Conservation (phyloP, 2,329 filamentous ascomycete species). For the Trematosphaeria pertusa region DNA sequence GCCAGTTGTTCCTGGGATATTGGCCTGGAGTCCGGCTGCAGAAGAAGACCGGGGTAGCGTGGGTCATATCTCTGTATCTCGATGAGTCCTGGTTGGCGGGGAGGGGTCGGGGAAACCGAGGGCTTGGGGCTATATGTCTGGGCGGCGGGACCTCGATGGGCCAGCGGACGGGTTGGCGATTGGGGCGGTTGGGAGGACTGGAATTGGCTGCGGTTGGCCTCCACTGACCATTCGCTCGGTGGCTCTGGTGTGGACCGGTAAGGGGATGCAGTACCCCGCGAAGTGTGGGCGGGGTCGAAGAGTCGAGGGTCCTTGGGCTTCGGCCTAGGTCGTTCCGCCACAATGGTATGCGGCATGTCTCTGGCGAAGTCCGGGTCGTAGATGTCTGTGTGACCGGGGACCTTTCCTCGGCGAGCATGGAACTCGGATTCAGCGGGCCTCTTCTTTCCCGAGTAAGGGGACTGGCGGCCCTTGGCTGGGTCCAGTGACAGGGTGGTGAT, state of each 20-base stretch:
- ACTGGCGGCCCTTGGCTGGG: slow-evolving; percentile 23
- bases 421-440: slow-evolving; percentile 37
- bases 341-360: slow-evolving; percentile 23
- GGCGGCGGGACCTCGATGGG: slow-evolving; percentile 16
- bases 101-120: slow-evolving; percentile 15
- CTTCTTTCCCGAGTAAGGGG: slow-evolving; percentile 34
- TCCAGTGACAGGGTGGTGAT: slow-evolving; percentile 38
- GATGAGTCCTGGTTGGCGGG: slow-evolving; percentile 43
- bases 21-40: slow-evolving; percentile 69
- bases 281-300: slow-evolving; percentile 27
- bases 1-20: slow-evolving; percentile 82
- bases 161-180: slow-evolving; percentile 15
- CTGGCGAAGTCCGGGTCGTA: slow-evolving; percentile 36
- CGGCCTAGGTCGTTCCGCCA: slow-evolving; percentile 21
- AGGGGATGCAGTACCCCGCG: slow-evolving; percentile 20
- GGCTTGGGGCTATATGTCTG: slow-evolving; percentile 12
- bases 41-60: slow-evolving; percentile 51
- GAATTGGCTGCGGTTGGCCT: slow-evolving; percentile 27
- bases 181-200: slow-evolving; percentile 19
- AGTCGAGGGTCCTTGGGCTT: slow-evolving; percentile 28
- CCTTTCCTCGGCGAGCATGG: slow-evolving; percentile 33
- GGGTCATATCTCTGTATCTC: slow-evolving; percentile 37
- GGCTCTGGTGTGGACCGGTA: slow-evolving; percentile 32
- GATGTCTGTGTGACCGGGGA: slow-evolving; percentile 26
- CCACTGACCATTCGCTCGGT: slow-evolving; percentile 31